Conservation (phyloP, 1,139 yeast genomes). For the Saccharomyces hybrid region DNA sequence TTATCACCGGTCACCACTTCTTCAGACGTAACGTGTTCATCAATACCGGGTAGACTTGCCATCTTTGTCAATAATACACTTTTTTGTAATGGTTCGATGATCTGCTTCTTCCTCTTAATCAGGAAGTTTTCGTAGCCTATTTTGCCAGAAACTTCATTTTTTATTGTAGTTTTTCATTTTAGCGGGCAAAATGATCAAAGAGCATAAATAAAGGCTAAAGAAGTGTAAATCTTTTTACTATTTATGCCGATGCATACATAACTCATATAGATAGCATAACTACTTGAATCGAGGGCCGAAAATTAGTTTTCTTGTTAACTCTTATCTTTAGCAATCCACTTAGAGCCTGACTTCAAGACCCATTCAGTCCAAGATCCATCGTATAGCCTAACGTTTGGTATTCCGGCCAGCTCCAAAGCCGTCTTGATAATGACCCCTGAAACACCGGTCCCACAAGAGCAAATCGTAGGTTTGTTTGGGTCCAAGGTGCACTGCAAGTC, state of each 20-base stretch:
- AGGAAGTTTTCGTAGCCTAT: neutral
- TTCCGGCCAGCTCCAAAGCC: conserved; percentile 56
- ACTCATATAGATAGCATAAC: neutral
- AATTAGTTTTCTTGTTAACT: conserved; percentile 7
- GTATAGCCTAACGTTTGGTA: conserved; percentile 54
- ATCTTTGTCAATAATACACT: conserved; percentile 4
- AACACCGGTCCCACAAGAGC: conserved; percentile 94
- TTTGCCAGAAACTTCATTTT: too few species aligned
- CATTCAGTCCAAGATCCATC: conserved; percentile 91
- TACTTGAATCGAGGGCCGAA: neutral
- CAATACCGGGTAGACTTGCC: conserved; percentile 24
- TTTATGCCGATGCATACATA: neutral
- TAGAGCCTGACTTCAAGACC: conserved; percentile 33
- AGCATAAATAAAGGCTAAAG: neutral
- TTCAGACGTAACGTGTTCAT: conserved; percentile 6
- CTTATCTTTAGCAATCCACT: conserved; percentile 29
- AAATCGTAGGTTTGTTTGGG: conserved; percentile 55
- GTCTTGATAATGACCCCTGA: conserved; percentile 79
- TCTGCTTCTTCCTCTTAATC: neutral
- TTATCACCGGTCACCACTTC: conserved; percentile 13
- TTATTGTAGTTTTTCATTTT: neutral
- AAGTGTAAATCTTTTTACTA: neutral
- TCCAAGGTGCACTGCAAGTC: conserved; percentile 31
- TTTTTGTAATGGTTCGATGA: neutral
- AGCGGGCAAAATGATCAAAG: neutral